Percentiles rank a stretch among this genome's conserved stretches.
Conservation (phyloP, 768 basidiomycete species). For the Lepiota brunneoincarnata region DNA sequence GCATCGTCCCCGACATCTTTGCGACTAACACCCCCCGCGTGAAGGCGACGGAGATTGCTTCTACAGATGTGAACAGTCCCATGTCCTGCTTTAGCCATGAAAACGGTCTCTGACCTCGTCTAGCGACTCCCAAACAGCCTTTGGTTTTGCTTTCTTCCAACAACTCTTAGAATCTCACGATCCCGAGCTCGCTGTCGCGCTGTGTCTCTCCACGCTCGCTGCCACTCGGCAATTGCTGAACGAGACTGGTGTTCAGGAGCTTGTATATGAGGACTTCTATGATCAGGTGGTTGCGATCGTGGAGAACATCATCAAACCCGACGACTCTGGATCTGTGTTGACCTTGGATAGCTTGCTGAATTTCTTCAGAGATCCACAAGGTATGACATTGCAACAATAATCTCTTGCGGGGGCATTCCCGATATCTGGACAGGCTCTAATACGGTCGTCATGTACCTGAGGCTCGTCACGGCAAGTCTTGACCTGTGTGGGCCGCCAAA, state of each 20-base stretch:
- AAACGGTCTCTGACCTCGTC: constrained; percentile 8
- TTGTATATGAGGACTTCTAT: constrained; percentile 77
- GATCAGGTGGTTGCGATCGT: constrained; percentile 58
- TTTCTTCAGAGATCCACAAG: constrained; percentile 10
- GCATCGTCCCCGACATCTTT: background rate
- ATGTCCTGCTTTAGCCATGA: background rate
- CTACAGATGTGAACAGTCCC: constrained; percentile 63
- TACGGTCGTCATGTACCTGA: constrained; percentile 52
- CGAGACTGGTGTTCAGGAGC: constrained; percentile 56
- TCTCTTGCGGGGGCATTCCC: background rate
- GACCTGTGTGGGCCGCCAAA: background rate
- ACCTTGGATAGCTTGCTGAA: constrained; percentile 5
- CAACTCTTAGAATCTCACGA: constrained; percentile 54
- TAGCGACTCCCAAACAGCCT: constrained; percentile 42
- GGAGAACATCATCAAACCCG: constrained; percentile 27
- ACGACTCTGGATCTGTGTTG: background rate
- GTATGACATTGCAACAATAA: background rate
- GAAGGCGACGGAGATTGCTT: constrained; percentile 92
- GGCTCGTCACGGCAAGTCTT: constrained; percentile 61
- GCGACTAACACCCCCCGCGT: background rate
- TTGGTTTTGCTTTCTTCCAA: constrained; percentile 80
- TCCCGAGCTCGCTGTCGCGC: constrained; percentile 41
- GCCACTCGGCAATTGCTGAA: constrained; percentile 49
- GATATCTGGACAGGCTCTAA: constrained; percentile 1
- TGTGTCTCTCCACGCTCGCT: constrained; percentile 50